Percentiles rank a stretch among this genome's conserved stretches.
phyloP scores from a whole-genome alignment of 2,329 filamentous ascomycete species.

The Ceratocystis huliohia region DNA sequence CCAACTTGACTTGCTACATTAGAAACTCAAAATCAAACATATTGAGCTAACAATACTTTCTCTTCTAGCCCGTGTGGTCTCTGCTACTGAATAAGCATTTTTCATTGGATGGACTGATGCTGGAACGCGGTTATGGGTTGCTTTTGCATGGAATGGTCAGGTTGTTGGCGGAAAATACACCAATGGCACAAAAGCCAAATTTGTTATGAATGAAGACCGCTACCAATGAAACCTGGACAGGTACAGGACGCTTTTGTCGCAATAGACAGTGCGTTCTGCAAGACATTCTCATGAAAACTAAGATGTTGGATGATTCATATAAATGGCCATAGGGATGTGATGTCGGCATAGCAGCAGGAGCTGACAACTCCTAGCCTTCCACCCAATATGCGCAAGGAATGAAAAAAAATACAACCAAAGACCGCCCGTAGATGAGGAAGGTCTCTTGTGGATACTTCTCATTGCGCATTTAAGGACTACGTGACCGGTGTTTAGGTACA shows the following conservation, averaged over 20 bases:
- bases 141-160: constrained; percentile 20
- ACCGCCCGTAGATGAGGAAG: constrained; percentile 20
- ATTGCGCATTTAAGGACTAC: no score
- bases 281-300: constrained; percentile 10
- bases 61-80: constrained; percentile 18
- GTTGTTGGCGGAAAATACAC: constrained; percentile 21
- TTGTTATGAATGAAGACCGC: constrained; percentile 20
- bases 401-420: constrained; percentile 16
- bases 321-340: constrained; percentile 10
- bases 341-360: constrained; percentile 10
- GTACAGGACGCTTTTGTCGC: constrained; percentile 15
- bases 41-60: constrained; percentile 16
- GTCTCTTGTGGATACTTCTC: neutral
- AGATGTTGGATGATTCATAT: constrained; percentile 7
- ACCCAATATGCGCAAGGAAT: constrained; percentile 4
- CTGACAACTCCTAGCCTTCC: constrained; percentile 11
- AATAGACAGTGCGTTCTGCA: constrained; percentile 20
- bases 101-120: constrained; percentile 17
- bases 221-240: constrained; percentile 16
- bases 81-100: constrained; percentile 20
- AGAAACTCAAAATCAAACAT: neutral
- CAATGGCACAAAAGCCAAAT: constrained; percentile 21
- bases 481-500: no score
- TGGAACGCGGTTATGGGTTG: constrained; percentile 21
- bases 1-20: no score